These are phyloP conservation scores for Tolypocladium endophyticum DNA, from an alignment of 2,329 filamentous ascomycete species.

Conservation along the genomic window DNA sequence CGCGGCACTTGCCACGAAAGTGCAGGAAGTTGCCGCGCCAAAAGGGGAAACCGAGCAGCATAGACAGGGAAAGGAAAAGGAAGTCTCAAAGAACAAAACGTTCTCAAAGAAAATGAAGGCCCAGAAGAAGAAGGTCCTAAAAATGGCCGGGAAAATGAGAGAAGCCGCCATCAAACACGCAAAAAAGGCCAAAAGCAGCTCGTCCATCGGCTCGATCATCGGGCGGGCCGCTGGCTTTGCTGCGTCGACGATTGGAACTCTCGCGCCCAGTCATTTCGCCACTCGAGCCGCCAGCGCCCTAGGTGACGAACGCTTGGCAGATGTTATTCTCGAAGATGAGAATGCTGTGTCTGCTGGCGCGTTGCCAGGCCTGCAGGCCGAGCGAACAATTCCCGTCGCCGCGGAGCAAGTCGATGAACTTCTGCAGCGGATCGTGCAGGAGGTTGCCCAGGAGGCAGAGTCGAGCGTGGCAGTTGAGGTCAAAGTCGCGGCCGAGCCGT, in stretches of 20 bases:
- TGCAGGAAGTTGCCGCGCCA: neutral
- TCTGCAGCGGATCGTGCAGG: neutral
- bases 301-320: neutral
- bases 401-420: neutral
- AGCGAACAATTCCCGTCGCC: neutral
- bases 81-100: neutral
- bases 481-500: neutral
- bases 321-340: neutral
- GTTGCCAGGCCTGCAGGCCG: neutral
- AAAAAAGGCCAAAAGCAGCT: neutral
- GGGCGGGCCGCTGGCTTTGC: neutral
- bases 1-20: neutral
- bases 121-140: neutral
- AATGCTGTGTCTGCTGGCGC: neutral
- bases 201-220: neutral
- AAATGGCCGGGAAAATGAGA: neutral
- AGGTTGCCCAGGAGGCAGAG: neutral
- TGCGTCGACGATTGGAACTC: neutral
- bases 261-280: neutral
- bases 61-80: neutral
- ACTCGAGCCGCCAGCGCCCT: neutral
- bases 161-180: too few relatives aligned
- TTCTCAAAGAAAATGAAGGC: neutral
- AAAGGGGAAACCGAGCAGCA: neutral
- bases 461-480: neutral